A percentile compares a stretch with the other conserved stretches of the same genome.
phyloP scores from a whole-genome alignment of 805 yeast genomes.

The Candida hispaniensis region DNA sequence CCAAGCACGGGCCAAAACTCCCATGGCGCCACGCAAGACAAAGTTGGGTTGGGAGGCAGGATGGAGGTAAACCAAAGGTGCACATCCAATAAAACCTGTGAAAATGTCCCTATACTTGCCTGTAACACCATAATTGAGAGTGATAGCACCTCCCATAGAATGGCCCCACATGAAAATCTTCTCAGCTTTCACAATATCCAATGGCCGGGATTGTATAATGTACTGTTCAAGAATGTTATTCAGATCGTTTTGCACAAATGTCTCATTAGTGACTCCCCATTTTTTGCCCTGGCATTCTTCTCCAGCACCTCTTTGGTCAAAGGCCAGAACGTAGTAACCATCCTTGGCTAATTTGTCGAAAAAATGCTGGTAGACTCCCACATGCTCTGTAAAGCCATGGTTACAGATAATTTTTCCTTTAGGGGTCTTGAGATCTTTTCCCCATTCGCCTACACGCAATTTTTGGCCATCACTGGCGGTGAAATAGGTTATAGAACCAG shows the following conservation, averaged over 20 bases:
- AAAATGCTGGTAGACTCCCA: conserved; percentile 26
- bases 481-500: conserved; percentile 8
- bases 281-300: conserved; percentile 26
- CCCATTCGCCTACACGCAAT: conserved; percentile 13
- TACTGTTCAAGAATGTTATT: conserved; percentile 25
- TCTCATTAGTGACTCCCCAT: conserved; percentile 29
- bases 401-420: conserved; percentile 28
- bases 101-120: conserved; percentile 28
- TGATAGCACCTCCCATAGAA: conserved; percentile 33
- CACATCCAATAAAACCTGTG: conserved; percentile 28
- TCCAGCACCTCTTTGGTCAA: conserved; percentile 35
- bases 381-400: conserved; percentile 32
- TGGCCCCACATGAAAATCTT: conserved; percentile 30
- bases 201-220: conserved; percentile 3
- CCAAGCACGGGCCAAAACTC: conserved; percentile 22
- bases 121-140: conserved; percentile 29
- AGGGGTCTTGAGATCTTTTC: conserved; percentile 4
- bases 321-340: conserved; percentile 30
- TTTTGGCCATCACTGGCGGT: conserved; percentile 15
- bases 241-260: conserved; percentile 26
- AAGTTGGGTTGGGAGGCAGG: conserved; percentile 23
- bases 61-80: conserved; percentile 28
- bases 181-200: conserved; percentile 9
- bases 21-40: conserved; percentile 22
- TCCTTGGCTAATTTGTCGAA: conserved; percentile 25